Conservation (phyloP, 306 rosid genomes). For the Prosopis cineraria region DNA sequence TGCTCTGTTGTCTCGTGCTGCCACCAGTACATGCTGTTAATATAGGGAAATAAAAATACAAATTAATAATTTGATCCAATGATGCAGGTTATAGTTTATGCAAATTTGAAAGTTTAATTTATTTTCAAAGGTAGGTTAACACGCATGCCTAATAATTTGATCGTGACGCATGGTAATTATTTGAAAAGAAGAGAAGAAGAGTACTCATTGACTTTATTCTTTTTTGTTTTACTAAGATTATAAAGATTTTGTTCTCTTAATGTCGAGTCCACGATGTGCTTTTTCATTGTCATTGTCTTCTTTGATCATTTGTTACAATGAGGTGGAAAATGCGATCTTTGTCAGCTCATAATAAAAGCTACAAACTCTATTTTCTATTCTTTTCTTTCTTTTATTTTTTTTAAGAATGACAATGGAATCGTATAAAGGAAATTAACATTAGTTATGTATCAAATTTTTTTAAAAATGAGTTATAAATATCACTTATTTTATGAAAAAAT, state of each 20-base stretch:
- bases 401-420: no score
- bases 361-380: neutral
- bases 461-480: no score
- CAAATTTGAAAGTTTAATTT: neutral
- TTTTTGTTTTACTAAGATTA: neutral
- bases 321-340: neutral
- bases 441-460: no score
- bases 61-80: neutral
- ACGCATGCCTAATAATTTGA: slow-evolving; percentile 6
- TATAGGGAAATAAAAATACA: neutral
- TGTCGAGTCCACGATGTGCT: neutral
- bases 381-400: no score
- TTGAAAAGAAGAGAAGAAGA: neutral
- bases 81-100: neutral
- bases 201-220: neutral
- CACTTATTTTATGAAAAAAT: no score
- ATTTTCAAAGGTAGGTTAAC: neutral
- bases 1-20: no score
- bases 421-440: no score
- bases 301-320: neutral
- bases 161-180: neutral
- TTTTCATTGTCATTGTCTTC: slow-evolving; percentile 17
- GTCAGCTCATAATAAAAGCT: neutral
- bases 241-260: neutral
- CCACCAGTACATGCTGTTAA: no score